Percentiles rank a stretch among this genome's conserved stretches.
Conservation (phyloP, 2,329 filamentous ascomycete species). For the Claviceps humidiphila region DNA sequence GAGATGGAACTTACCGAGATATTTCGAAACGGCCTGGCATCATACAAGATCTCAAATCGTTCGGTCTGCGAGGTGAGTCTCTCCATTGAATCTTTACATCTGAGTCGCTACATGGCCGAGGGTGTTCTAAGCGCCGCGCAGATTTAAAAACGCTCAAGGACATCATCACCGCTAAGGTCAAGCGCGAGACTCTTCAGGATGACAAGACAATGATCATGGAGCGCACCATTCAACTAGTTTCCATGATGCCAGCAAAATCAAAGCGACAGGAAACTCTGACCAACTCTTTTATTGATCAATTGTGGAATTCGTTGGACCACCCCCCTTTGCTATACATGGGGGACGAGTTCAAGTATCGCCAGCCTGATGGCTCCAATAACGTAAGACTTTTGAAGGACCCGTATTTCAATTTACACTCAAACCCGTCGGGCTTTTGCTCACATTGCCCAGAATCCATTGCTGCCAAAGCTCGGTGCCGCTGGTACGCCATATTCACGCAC, state of each 20-base stretch:
- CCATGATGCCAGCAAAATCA: conserved; percentile 49
- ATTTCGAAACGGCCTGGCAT: conserved; percentile 36
- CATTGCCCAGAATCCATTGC: conserved; percentile 41
- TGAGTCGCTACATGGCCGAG: neutral
- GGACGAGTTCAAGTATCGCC: conserved; percentile 50
- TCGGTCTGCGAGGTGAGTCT: conserved; percentile 32
- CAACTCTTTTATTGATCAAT: conserved; percentile 50
- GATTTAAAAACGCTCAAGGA: conserved; percentile 51
- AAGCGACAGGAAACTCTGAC: conserved; percentile 50
- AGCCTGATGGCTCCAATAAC: conserved; percentile 58
- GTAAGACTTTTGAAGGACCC: conserved; percentile 17
- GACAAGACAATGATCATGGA: conserved; percentile 73
- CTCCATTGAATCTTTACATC: neutral
- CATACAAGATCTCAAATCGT: conserved; percentile 41
- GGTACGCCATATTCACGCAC: conserved; percentile 54
- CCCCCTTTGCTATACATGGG: conserved; percentile 55
- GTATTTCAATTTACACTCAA: no score
- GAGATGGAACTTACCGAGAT: conserved; percentile 45
- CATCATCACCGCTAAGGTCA: conserved; percentile 48
- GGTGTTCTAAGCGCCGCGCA: conserved; percentile 7
- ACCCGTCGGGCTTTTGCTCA: conserved; percentile 18
- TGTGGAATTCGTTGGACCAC: conserved; percentile 62
- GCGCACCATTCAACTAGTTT: conserved; percentile 55
- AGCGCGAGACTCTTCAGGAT: conserved; percentile 49
- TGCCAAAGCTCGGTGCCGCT: conserved; percentile 53